Evolutionary conservation across 768 basidiomycete species (phyloP).

Genomic region (Boletus coccyginus): DNA sequence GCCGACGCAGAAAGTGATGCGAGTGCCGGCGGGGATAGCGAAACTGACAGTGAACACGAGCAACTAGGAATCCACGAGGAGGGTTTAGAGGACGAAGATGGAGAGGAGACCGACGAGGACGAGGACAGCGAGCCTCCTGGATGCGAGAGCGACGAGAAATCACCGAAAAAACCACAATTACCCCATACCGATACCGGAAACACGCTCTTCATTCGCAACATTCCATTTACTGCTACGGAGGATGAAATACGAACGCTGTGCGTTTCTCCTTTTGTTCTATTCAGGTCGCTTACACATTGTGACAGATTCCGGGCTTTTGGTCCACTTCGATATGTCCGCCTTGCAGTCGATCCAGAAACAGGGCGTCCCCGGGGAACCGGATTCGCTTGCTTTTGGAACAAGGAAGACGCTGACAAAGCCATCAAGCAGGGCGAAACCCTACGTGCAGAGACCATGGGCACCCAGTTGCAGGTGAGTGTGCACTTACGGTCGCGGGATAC

Average conservation of each 20-base stretch:
- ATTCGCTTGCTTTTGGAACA: constrained; percentile 97
- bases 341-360: constrained; percentile 79
- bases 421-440: constrained; percentile 77
- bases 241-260: constrained; percentile 87
- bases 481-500: constrained; percentile 9
- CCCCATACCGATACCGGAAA: constrained; percentile 86
- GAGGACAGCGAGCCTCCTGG: constrained; percentile 20
- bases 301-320: constrained; percentile 84
- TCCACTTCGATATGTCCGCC: constrained; percentile 87
- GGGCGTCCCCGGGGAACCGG: constrained; percentile 92
- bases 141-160: constrained; percentile 30
- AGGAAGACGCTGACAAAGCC: constrained; percentile 82
- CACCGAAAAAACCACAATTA: constrained; percentile 60
- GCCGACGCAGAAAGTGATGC: constrained; percentile 27
- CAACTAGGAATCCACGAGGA: constrained; percentile 45
- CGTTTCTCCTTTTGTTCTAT: constrained; percentile 26
- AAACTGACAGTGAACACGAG: constrained; percentile 39
- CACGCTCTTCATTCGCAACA: constrained; percentile 91
- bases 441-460: constrained; percentile 59
- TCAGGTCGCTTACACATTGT: neutral
- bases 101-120: constrained; percentile 21
- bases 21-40: constrained; percentile 22
- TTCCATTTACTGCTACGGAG: constrained; percentile 90
- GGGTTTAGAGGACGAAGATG: constrained; percentile 28
- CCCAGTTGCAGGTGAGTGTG: constrained; percentile 28